Conservation (phyloP, 495 filamentous ascomycete species). For the Chaetomium cochliodes region DNA sequence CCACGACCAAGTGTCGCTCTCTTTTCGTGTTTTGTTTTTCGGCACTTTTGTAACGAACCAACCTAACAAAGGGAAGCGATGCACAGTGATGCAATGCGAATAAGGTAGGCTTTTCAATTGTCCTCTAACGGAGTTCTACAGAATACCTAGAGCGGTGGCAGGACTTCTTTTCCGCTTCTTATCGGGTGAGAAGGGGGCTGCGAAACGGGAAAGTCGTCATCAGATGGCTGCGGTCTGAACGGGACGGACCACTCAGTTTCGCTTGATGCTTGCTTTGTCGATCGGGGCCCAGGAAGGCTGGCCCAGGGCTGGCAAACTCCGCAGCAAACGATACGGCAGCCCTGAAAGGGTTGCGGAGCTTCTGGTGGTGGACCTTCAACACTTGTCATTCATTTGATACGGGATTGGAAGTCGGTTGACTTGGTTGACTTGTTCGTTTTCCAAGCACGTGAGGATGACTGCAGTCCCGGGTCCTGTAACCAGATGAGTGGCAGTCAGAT, state of each 20-base stretch:
- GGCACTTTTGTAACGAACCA: background rate
- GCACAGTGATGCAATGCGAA: background rate
- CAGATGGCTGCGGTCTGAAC: slow-evolving; percentile 10
- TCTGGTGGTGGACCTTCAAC: background rate
- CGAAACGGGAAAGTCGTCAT: slow-evolving; percentile 14
- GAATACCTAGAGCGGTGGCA: too few relatives aligned
- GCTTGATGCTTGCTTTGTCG: slow-evolving; percentile 14
- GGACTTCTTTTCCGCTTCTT: background rate
- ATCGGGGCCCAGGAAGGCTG: slow-evolving; percentile 14
- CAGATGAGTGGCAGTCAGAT: too few relatives aligned
- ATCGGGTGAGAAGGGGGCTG: background rate
- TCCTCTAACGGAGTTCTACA: background rate
- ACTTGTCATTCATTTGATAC: background rate
- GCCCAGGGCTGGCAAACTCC: slow-evolving; percentile 17
- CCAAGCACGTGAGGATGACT: too few relatives aligned
- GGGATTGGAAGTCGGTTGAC: too few relatives aligned
- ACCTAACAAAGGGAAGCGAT: too few relatives aligned
- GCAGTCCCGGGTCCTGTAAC: too few relatives aligned
- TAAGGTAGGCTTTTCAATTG: background rate
- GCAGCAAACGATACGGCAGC: slow-evolving; percentile 15
- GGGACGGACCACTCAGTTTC: slow-evolving; percentile 9
- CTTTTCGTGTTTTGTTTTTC: background rate
- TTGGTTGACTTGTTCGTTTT: too few relatives aligned
- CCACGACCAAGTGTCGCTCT: slow-evolving; percentile 9
- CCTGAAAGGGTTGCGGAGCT: slow-evolving; percentile 17